Evolutionary conservation across 495 filamentous ascomycete species (phyloP).

Genomic region (Xeromyces bisporus): DNA sequence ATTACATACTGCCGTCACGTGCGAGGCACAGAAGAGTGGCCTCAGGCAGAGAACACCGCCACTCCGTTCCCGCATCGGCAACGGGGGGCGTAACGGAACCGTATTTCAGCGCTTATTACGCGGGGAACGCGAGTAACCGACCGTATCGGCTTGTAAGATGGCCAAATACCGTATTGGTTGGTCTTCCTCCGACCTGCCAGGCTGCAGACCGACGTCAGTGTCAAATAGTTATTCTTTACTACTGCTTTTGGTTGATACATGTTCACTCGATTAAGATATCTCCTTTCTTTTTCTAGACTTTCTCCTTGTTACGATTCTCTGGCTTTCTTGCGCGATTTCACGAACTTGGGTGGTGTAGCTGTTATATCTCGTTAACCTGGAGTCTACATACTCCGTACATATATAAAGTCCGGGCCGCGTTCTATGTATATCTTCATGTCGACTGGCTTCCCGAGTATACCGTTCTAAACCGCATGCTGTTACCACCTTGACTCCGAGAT

Average conservation of each 20-base stretch:
- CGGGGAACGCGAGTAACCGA: slow-evolving; percentile 9
- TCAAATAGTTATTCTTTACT: too few relatives aligned
- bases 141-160: slow-evolving; percentile 23
- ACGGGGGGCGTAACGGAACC: slow-evolving; percentile 1
- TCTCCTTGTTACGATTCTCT: not conserved
- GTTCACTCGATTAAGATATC: slow-evolving; percentile 3
- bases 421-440: slow-evolving; percentile 11
- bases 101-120: slow-evolving; percentile 6
- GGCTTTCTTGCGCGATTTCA: too few relatives aligned
- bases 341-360: too few relatives aligned
- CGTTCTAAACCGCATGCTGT: slow-evolving; percentile 19
- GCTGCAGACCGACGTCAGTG: slow-evolving; percentile 12
- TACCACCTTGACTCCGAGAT: slow-evolving; percentile 2
- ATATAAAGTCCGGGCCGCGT: too few relatives aligned
- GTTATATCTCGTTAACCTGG: slow-evolving; percentile 22
- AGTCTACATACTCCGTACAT: too few relatives aligned
- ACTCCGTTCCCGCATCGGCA: slow-evolving; percentile 4
- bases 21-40: too few relatives aligned
- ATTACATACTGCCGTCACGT: too few relatives aligned
- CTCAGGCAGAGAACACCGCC: too few relatives aligned
- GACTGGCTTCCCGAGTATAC: slow-evolving; percentile 12
- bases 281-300: slow-evolving; percentile 2
- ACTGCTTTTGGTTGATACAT: too few relatives aligned
- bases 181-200: slow-evolving; percentile 5
- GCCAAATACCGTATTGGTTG: slow-evolving; percentile 13